phyloP scores from a whole-genome alignment of 768 basidiomycete genomes.

The Hemileccinum rubropunctum region DNA sequence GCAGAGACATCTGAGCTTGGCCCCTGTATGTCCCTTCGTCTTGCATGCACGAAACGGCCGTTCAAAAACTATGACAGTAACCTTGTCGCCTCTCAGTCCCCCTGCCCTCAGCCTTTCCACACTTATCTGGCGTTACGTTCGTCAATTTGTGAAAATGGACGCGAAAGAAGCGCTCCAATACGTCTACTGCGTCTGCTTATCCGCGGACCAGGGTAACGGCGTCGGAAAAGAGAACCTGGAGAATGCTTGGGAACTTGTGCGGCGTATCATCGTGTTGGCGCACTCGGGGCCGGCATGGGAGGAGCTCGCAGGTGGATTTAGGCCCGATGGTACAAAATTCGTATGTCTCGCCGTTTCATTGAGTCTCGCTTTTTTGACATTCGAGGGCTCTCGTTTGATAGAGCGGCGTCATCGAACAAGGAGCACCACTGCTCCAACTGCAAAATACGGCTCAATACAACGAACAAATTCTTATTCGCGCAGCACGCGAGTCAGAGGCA shows the following conservation, averaged over 20 bases:
- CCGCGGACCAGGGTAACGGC: constrained; percentile 64
- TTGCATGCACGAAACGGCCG: not conserved
- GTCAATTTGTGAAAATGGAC: constrained; percentile 90
- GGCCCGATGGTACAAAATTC: constrained; percentile 85
- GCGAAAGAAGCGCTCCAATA: constrained; percentile 94
- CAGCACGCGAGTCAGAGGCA: constrained; percentile 77
- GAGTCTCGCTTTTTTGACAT: not conserved
- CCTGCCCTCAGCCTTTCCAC: constrained; percentile 81
- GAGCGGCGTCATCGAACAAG: constrained; percentile 88
- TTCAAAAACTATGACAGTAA: constrained; percentile 45
- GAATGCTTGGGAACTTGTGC: constrained; percentile 73
- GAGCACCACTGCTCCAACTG: constrained; percentile 72
- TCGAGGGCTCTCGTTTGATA: constrained; percentile 27
- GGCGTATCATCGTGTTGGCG: constrained; percentile 75
- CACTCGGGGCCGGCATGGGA: constrained; percentile 85
- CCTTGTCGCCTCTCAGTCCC: constrained; percentile 61
- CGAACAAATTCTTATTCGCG: constrained; percentile 76
- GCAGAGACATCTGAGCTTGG: constrained; percentile 84
- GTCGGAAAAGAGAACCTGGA: constrained; percentile 86
- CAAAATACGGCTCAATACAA: constrained; percentile 67
- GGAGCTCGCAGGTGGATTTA: constrained; percentile 90
- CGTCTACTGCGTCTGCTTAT: constrained; percentile 81
- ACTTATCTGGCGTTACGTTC: constrained; percentile 88
- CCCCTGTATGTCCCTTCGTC: constrained; percentile 53
- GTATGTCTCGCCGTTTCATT: constrained; percentile 44